phyloP scores from a whole-genome alignment of 2,329 filamentous ascomycete genomes.

The Cadophora sp. region DNA sequence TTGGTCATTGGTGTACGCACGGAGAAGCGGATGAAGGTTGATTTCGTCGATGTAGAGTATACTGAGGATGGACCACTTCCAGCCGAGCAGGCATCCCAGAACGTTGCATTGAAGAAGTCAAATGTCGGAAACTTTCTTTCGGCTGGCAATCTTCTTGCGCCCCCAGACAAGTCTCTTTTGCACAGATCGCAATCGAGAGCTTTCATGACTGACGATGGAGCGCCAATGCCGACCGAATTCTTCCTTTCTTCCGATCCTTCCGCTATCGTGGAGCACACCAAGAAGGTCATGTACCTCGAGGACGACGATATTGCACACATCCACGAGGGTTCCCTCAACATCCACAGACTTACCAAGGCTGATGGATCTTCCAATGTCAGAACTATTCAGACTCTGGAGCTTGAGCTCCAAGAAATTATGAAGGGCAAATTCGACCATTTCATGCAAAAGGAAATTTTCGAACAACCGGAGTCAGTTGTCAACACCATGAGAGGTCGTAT shows the following conservation, averaged over 20 bases:
- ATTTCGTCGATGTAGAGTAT: constrained; percentile 99
- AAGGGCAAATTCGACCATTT: constrained; percentile 99
- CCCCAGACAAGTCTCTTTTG: constrained; percentile 95
- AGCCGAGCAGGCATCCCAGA: constrained; percentile 94
- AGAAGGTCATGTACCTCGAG: constrained; percentile 99
- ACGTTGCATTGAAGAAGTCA: constrained; percentile 93
- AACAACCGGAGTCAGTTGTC: constrained; percentile 98
- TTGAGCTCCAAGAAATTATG: constrained; percentile 99
- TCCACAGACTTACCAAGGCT: constrained; percentile 96
- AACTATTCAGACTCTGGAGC: constrained; percentile 97
- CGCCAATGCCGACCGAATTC: constrained; percentile 98
- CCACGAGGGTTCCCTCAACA: constrained; percentile 98
- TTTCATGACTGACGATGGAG: constrained; percentile 98
- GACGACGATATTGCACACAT: constrained; percentile 99
- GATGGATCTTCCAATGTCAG: constrained; percentile 97
- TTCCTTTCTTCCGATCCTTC: constrained; percentile 99
- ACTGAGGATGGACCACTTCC: constrained; percentile 82
- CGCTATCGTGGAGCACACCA: constrained; percentile 98
- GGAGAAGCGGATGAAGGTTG: constrained; percentile 99
- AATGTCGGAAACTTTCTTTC: constrained; percentile 70
- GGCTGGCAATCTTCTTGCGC: constrained; percentile 76
- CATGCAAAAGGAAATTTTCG: constrained; percentile 99
- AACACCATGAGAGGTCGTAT: constrained; percentile 99
- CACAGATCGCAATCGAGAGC: constrained; percentile 98
- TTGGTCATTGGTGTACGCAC: constrained; percentile 97